phyloP scores from a whole-genome alignment of 1,284 basidiomycete genomes.

The Ustilago vetiveriae region DNA sequence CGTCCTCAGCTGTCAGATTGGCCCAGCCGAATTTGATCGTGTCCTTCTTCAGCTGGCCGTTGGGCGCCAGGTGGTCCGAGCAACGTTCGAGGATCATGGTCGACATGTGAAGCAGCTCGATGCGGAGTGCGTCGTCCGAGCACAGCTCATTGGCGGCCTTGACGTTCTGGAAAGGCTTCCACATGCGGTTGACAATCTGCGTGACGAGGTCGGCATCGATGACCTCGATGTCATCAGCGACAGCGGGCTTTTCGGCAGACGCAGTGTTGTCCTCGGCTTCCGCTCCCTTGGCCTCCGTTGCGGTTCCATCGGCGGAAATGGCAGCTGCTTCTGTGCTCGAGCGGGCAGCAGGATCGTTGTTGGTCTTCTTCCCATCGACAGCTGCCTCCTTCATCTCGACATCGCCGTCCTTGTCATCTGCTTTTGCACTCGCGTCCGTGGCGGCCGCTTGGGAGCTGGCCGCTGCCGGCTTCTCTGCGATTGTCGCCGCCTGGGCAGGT shows the following conservation, averaged over 20 bases:
- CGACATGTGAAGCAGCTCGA: constrained; percentile 90
- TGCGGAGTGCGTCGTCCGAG: constrained; percentile 82
- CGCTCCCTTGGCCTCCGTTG: constrained; percentile 23
- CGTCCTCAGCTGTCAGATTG: constrained; percentile 82
- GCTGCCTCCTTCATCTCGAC: constrained; percentile 59
- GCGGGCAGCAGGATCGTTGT: constrained; percentile 5
- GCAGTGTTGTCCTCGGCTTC: constrained; percentile 59
- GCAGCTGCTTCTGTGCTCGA: not conserved
- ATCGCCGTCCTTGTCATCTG: constrained; percentile 69
- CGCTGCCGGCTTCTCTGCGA: constrained; percentile 8
- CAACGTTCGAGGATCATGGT: constrained; percentile 89
- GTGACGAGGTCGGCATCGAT: constrained; percentile 78
- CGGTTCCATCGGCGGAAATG: constrained; percentile 7
- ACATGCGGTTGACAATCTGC: constrained; percentile 78
- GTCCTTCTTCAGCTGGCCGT: constrained; percentile 87
- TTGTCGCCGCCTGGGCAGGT: constrained; percentile 1
- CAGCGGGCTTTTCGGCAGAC: constrained; percentile 60
- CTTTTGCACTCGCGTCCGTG: not conserved
- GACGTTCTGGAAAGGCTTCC: constrained; percentile 77
- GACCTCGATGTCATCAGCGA: constrained; percentile 25
- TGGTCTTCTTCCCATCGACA: constrained; percentile 21
- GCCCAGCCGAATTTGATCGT: constrained; percentile 96
- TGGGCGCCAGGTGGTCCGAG: constrained; percentile 72
- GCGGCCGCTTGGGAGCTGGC: not conserved
- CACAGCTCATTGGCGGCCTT: constrained; percentile 68